phyloP scores from a whole-genome alignment of 2,329 filamentous ascomycete species.

The Aureobasidium sp. region DNA sequence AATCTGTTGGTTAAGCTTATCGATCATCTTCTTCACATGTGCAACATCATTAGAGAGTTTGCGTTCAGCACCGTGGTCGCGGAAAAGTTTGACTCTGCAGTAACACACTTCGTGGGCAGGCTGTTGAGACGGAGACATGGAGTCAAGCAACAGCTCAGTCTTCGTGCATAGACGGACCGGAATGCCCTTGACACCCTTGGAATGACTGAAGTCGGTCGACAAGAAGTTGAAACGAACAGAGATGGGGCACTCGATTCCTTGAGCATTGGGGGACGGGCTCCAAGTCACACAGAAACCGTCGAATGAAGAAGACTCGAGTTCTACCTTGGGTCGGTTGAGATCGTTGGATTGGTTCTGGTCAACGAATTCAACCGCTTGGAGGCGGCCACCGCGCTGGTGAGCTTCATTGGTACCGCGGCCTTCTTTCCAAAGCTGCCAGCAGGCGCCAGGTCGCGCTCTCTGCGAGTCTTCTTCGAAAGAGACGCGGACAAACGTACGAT shows the following conservation, averaged over 20 bases:
- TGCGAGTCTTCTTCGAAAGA: constrained; percentile 97
- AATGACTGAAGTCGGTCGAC: constrained; percentile 97
- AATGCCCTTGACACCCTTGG: constrained; percentile 96
- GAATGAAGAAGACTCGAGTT: constrained; percentile 62
- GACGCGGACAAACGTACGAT: constrained; percentile 87
- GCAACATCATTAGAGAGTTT: constrained; percentile 92
- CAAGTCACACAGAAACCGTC: constrained; percentile 90
- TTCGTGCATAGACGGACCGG: constrained; percentile 89
- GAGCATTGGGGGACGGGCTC: constrained; percentile 58
- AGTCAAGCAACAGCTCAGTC: constrained; percentile 58
- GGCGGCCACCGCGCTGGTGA: constrained; percentile 82
- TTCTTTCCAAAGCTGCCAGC: constrained; percentile 94
- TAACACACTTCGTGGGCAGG: constrained; percentile 67
- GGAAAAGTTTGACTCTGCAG: constrained; percentile 95
- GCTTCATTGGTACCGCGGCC: constrained; percentile 92
- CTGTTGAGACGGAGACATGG: constrained; percentile 39
- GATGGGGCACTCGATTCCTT: constrained; percentile 70
- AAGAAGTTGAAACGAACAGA: constrained; percentile 96
- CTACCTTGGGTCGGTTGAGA: constrained; percentile 39
- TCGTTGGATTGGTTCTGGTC: constrained; percentile 52
- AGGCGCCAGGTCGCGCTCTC: constrained; percentile 69
- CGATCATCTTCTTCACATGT: constrained; percentile 93
- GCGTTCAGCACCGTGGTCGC: constrained; percentile 89
- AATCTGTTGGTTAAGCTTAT: constrained; percentile 92
- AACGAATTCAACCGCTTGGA: constrained; percentile 93